A percentile compares a stretch with the other conserved stretches of the same genome.
These are phyloP conservation scores for Porphyra umbilicalis DNA, from an alignment of 31 red algal genomes.

Conservation along the genomic window DNA sequence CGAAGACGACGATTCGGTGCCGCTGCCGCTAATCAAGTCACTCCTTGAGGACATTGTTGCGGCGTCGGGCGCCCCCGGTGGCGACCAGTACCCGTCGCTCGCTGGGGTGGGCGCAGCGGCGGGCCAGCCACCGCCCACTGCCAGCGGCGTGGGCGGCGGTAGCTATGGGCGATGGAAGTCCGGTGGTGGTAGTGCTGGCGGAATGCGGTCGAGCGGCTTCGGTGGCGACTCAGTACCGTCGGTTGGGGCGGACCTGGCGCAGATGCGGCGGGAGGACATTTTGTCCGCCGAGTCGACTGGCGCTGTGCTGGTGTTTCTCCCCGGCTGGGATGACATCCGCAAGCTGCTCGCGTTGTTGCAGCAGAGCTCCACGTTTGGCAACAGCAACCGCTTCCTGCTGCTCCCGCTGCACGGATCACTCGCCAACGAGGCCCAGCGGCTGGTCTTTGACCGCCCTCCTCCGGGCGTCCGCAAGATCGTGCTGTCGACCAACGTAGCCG, in stretches of 20 bases:
- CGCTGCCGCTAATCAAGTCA: neutral
- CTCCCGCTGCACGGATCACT: slow-evolving; percentile 13
- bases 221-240: neutral
- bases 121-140: neutral
- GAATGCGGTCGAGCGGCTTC: neutral
- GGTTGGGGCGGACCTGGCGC: slow-evolving; percentile 8
- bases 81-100: neutral
- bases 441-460: slow-evolving; percentile 15
- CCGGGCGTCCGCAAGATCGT: slow-evolving; percentile 23
- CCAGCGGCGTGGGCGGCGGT: neutral
- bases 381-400: neutral
- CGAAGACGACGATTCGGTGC: neutral
- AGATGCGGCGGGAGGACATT: slow-evolving; percentile 1
- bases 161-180: neutral
- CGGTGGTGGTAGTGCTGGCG: neutral
- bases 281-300: neutral
- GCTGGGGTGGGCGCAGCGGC: neutral
- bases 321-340: slow-evolving; percentile 14
- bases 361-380: neutral
- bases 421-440: slow-evolving; percentile 9
- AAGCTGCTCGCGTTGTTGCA: neutral
- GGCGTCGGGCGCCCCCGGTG: neutral
- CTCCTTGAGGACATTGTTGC: slow-evolving; percentile 5
- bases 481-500: slow-evolving; percentile 31
- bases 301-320: slow-evolving; percentile 26